Percentiles rank a stretch among this genome's conserved stretches.
Conservation (phyloP, 2,329 filamentous ascomycete species). For the Claviceps sp. region DNA sequence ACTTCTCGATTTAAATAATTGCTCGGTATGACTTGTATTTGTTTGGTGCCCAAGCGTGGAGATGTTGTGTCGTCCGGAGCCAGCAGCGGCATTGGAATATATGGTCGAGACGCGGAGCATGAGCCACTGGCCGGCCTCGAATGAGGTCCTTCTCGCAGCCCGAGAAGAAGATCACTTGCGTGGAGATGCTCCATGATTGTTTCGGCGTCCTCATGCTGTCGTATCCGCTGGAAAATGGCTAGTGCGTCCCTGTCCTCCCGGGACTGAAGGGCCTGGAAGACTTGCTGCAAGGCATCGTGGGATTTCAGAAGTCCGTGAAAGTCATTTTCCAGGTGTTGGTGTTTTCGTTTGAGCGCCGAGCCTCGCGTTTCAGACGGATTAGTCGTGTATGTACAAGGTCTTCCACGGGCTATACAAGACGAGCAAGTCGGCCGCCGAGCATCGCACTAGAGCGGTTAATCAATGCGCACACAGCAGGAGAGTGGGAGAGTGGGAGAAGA, state of each 20-base stretch:
- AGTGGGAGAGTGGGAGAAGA: no score
- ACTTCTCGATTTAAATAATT: not conserved
- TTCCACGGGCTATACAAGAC: not conserved
- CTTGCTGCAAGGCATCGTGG: not conserved
- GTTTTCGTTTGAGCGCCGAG: not conserved
- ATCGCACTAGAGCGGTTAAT: not conserved
- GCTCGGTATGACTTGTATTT: not conserved
- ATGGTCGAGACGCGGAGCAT: not conserved
- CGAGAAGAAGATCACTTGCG: constrained; percentile 1
- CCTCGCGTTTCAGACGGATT: not conserved
- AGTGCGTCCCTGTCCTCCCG: not conserved
- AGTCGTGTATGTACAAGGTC: not conserved
- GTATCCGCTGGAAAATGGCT: not conserved
- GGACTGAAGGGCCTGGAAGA: not conserved
- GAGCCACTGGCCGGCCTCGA: not conserved
- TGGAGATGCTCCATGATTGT: not conserved
- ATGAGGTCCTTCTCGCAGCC: not conserved
- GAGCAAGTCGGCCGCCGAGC: constrained; percentile 1
- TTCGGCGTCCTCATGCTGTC: not conserved
- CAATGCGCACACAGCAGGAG: not conserved
- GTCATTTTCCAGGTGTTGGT: not conserved
- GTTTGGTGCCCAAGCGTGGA: not conserved
- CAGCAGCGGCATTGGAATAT: not conserved
- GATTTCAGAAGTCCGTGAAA: not conserved
- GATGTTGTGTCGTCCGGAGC: not conserved